These are phyloP conservation scores for Tolypocladium endophyticum DNA, from an alignment of 2,329 filamentous ascomycete species.

Conservation along the genomic window DNA sequence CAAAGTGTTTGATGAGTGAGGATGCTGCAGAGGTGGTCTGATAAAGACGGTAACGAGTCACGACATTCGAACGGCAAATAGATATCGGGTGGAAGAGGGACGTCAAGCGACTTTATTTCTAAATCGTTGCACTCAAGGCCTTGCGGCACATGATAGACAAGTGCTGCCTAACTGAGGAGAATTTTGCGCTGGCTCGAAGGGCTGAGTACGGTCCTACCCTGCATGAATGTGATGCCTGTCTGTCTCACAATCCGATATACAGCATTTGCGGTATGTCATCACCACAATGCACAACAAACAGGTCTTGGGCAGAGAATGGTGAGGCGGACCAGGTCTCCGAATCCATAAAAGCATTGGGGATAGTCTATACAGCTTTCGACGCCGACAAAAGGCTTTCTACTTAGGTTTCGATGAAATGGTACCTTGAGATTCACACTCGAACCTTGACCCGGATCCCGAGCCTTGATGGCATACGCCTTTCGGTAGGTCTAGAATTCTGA, in stretches of 20 bases:
- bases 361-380: no score
- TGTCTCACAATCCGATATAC: no score
- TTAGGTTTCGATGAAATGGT: background rate
- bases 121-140: background rate
- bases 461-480: background rate
- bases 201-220: no score
- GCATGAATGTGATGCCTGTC: no score
- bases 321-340: background rate
- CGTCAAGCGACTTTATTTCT: background rate
- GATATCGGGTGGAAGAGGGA: background rate
- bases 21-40: background rate
- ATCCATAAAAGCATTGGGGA: background rate
- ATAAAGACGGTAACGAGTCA: background rate
- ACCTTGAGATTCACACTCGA: background rate
- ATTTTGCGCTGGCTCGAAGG: no score
- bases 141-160: background rate
- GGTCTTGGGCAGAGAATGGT: no score
- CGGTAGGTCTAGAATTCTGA: background rate
- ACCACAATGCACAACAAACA: no score
- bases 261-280: no score
- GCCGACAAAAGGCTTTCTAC: background rate
- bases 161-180: background rate
- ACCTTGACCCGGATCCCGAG: background rate
- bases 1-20: slow-evolving; percentile 49
- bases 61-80: background rate